Percentiles rank a stretch among this genome's conserved stretches.
Evolutionary conservation across 768 basidiomycete species (phyloP).

Genomic region (Clavaria fumosa): DNA sequence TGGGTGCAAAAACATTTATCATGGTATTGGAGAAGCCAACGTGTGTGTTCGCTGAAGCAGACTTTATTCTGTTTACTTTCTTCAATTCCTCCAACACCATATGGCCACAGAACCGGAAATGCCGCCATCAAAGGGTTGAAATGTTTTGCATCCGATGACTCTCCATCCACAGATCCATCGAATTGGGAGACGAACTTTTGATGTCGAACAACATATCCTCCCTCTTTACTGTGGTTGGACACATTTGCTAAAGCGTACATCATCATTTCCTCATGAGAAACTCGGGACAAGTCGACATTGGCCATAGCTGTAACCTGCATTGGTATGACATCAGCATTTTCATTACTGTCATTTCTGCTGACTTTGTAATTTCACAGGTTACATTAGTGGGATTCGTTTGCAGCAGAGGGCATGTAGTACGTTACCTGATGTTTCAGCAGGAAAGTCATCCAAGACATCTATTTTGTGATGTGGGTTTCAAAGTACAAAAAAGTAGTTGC

Average conservation of each 20-base stretch:
- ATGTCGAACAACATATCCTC: constrained; percentile 1
- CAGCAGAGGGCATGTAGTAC: background rate
- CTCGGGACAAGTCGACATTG: constrained; percentile 9
- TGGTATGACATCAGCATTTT: constrained; percentile 11
- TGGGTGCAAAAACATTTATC: constrained; percentile 11
- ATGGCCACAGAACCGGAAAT: constrained; percentile 15
- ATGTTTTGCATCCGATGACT: constrained; percentile 1
- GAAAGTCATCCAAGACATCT: background rate
- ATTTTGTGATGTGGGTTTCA: too few relatives aligned
- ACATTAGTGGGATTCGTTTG: too few relatives aligned
- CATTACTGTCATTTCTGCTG: background rate
- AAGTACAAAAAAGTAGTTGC: background rate
- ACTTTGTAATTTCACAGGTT: too few relatives aligned
- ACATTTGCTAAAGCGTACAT: constrained; percentile 2
- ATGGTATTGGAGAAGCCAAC: constrained; percentile 11
- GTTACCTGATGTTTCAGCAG: background rate
- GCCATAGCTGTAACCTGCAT: constrained; percentile 13
- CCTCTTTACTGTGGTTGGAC: background rate
- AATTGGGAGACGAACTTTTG: constrained; percentile 3
- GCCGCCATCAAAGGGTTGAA: constrained; percentile 8
- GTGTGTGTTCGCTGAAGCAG: constrained; percentile 9
- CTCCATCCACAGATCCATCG: background rate
- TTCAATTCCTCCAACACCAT: constrained; percentile 16
- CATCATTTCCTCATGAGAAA: constrained; percentile 10
- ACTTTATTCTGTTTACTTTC: background rate